These are phyloP conservation scores for Haplographium delicatum DNA, from an alignment of 495 filamentous ascomycete species.

Conservation along the genomic window DNA sequence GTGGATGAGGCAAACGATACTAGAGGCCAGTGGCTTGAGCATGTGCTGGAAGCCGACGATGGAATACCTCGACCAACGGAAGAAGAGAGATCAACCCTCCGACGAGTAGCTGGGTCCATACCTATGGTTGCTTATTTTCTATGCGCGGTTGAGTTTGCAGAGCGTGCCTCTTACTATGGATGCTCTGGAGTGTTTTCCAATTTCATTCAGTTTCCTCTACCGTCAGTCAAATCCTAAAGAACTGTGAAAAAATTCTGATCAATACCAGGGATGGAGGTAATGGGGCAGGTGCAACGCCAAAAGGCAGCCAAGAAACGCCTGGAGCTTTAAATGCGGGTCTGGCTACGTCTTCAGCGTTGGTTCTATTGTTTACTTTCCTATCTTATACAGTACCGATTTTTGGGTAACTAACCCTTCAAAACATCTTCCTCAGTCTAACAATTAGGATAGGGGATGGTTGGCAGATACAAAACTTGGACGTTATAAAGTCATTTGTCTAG, in stretches of 20 bases:
- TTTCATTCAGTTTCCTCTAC: conserved; percentile 63
- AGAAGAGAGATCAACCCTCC: conserved; percentile 49
- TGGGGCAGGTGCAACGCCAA: neutral
- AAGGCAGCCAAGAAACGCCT: conserved; percentile 22
- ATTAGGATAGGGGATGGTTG: conserved; percentile 40
- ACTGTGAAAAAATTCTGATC: neutral
- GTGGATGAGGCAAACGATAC: neutral
- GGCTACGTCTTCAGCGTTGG: conserved; percentile 53
- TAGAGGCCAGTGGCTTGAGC: too few relatives aligned
- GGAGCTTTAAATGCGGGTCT: conserved; percentile 68
- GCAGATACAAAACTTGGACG: conserved; percentile 54
- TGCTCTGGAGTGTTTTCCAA: conserved; percentile 63
- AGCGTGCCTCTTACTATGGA: conserved; percentile 77
- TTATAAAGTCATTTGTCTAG: conserved; percentile 57
- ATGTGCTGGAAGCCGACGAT: neutral
- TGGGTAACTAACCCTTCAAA: neutral
- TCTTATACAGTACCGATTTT: conserved; percentile 55
- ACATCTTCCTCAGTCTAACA: neutral
- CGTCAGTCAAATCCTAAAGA: conserved; percentile 43
- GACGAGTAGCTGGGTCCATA: conserved; percentile 49
- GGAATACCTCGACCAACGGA: conserved; percentile 38
- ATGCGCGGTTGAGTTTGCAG: conserved; percentile 63
- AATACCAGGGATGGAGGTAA: neutral
- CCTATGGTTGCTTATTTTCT: conserved; percentile 67
- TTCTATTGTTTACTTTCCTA: conserved; percentile 55